Evolutionary conservation across 2,329 filamentous ascomycete species (phyloP).

Genomic region (Teratosphaeria zuluensis): DNA sequence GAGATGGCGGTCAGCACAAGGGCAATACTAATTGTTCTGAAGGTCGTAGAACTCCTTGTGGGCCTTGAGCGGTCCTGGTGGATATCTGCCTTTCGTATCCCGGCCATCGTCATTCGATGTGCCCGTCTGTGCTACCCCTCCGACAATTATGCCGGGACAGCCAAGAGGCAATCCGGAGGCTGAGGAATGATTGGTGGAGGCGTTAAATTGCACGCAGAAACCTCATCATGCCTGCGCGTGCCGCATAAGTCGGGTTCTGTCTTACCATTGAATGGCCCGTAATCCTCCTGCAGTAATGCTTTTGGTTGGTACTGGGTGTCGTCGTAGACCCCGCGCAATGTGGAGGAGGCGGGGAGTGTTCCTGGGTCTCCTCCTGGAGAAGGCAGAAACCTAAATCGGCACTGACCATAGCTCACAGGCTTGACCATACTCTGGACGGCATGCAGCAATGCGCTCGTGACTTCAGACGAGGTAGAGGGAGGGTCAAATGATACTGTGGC

Average conservation of each 20-base stretch:
- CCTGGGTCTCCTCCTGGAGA: too few relatives aligned
- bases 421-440: too few relatives aligned
- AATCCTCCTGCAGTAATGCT: background rate
- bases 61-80: background rate
- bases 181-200: background rate
- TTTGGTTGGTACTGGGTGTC: background rate
- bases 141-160: background rate
- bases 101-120: background rate
- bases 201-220: background rate
- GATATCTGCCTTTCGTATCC: background rate
- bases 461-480: too few relatives aligned
- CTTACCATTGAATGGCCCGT: background rate
- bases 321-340: background rate
- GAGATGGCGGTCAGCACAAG: background rate
- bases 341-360: background rate
- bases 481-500: too few relatives aligned
- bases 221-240: background rate
- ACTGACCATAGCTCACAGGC: too few relatives aligned
- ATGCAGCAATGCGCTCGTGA: too few relatives aligned
- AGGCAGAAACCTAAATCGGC: conserved; percentile 4
- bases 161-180: background rate
- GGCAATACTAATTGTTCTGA: background rate
- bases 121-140: background rate
- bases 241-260: background rate
- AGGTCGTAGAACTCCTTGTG: background rate